Percentiles rank a stretch among this genome's conserved stretches.
Conservation (phyloP, 2,329 filamentous ascomycete genomes). For the Akanthomyces lecanii region DNA sequence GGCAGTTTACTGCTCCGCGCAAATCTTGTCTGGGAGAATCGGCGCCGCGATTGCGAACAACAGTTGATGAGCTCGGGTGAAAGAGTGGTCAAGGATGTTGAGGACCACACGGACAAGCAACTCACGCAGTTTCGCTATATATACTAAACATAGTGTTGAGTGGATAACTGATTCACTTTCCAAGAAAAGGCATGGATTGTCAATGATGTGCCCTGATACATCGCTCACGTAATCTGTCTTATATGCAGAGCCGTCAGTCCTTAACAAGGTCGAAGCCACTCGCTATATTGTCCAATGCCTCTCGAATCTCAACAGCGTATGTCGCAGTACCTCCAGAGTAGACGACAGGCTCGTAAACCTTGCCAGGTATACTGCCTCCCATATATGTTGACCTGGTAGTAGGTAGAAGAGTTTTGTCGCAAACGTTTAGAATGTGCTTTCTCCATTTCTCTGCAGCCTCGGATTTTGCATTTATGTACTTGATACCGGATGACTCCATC, state of each 20-base stretch:
- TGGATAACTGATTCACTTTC: not conserved
- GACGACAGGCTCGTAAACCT: not conserved
- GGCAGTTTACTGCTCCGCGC: conserved; percentile 42
- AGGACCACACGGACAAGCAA: not conserved
- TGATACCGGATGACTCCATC: not conserved
- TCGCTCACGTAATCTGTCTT: too few relatives aligned
- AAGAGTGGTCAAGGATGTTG: not conserved
- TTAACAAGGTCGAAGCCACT: not conserved
- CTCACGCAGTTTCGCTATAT: not conserved
- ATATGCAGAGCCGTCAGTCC: not conserved
- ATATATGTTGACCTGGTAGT: conserved; percentile 11
- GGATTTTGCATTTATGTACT: conserved; percentile 6
- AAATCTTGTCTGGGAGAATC: conserved; percentile 49
- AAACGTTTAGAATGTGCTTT: not conserved
- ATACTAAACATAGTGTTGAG: not conserved
- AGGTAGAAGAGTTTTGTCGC: not conserved
- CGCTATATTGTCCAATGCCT: not conserved
- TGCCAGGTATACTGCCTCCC: conserved; percentile 13
- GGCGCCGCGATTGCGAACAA: conserved; percentile 40
- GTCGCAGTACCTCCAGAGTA: not conserved
- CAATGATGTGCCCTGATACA: too few relatives aligned
- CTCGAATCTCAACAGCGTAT: not conserved
- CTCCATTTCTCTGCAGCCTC: not conserved
- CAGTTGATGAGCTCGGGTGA: not conserved
- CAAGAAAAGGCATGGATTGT: not conserved